A percentile compares a stretch with the other conserved stretches of the same genome.
Conservation (phyloP, 768 basidiomycete species). For the Xerocomellus dryophilus region DNA sequence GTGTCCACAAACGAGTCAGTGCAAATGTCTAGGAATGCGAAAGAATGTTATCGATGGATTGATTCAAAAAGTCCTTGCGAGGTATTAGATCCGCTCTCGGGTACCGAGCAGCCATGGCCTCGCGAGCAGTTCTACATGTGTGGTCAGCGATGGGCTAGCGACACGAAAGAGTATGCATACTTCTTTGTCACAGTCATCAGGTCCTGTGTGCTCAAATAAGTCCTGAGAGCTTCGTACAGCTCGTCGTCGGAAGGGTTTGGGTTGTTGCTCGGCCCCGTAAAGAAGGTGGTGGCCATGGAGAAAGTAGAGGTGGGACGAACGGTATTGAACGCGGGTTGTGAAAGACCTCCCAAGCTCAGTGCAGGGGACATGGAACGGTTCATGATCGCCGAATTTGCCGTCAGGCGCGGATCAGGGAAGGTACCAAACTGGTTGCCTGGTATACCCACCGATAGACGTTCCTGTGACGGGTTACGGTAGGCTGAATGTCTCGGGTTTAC, state of each 20-base stretch:
- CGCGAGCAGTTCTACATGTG: slow-evolving; percentile 50
- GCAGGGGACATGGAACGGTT: slow-evolving; percentile 34
- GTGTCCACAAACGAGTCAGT: slow-evolving; percentile 4
- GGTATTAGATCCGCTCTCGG: slow-evolving; percentile 60
- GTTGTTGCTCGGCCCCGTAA: slow-evolving; percentile 48
- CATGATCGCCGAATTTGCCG: slow-evolving; percentile 46
- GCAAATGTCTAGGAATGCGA: slow-evolving; percentile 43
- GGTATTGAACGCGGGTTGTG: slow-evolving; percentile 31
- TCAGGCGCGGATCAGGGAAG: slow-evolving; percentile 43
- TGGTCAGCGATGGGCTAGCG: slow-evolving; percentile 4
- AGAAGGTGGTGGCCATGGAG: slow-evolving; percentile 58
- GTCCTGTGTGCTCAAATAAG: slow-evolving; percentile 62
- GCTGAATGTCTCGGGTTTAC: slow-evolving; percentile 24
- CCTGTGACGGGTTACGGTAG: slow-evolving; percentile 36
- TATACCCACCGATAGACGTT: slow-evolving; percentile 35
- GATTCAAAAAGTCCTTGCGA: slow-evolving; percentile 63
- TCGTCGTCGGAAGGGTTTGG: slow-evolving; percentile 62
- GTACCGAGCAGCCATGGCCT: slow-evolving; percentile 59
- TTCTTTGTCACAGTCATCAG: slow-evolving; percentile 73
- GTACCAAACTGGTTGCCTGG: slow-evolving; percentile 36
- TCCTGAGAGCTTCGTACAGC: slow-evolving; percentile 50
- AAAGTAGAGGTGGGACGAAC: slow-evolving; percentile 54
- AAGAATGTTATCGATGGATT: slow-evolving; percentile 63
- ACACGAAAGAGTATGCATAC: slow-evolving; percentile 33
- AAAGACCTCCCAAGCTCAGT: slow-evolving; percentile 27